Percentiles rank a stretch among this genome's conserved stretches.
Evolutionary conservation across 2,329 filamentous ascomycete genomes (phyloP).

Genomic region (Monosporascus ibericus): DNA sequence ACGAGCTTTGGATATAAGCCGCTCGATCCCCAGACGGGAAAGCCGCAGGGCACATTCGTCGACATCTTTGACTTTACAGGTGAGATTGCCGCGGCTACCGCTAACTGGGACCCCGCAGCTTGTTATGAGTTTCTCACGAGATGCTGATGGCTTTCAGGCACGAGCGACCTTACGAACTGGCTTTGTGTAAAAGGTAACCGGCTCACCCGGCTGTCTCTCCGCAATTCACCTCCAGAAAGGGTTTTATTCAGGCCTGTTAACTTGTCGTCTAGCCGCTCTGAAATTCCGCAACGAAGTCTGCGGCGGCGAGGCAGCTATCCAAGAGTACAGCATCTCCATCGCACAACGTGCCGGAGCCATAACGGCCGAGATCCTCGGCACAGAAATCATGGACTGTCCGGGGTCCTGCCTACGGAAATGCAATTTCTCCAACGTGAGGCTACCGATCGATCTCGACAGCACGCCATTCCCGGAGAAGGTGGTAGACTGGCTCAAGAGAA

Average conservation of each 20-base stretch:
- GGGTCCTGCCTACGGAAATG: constrained; percentile 36
- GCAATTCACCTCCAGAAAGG: background rate
- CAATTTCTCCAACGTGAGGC: constrained; percentile 50
- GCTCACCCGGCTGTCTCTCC: too few species aligned
- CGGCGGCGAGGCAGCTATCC: constrained; percentile 53
- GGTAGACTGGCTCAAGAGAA: constrained; percentile 38
- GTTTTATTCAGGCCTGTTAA: background rate
- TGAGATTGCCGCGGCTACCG: constrained; percentile 2
- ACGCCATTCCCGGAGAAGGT: constrained; percentile 31
- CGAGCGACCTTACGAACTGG: constrained; percentile 53
- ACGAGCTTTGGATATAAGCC: constrained; percentile 57
- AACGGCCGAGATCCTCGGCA: constrained; percentile 46
- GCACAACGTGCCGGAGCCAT: constrained; percentile 44
- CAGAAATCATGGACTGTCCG: constrained; percentile 49
- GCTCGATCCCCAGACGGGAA: background rate
- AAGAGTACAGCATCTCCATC: constrained; percentile 43
- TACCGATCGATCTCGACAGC: constrained; percentile 35
- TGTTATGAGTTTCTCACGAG: constrained; percentile 37
- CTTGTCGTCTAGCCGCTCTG: constrained; percentile 38
- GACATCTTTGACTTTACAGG: constrained; percentile 31
- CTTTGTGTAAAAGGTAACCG: constrained; percentile 40
- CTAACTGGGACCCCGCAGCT: background rate
- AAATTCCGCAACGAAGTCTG: constrained; percentile 50
- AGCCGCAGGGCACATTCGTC: constrained; percentile 8
- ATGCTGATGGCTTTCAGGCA: constrained; percentile 54